Evolutionary conservation across 2,329 filamentous ascomycete genomes (phyloP), one percentile per base, ranked within the genome.

Genomic region (Aureobasidium zeae): DNA sequence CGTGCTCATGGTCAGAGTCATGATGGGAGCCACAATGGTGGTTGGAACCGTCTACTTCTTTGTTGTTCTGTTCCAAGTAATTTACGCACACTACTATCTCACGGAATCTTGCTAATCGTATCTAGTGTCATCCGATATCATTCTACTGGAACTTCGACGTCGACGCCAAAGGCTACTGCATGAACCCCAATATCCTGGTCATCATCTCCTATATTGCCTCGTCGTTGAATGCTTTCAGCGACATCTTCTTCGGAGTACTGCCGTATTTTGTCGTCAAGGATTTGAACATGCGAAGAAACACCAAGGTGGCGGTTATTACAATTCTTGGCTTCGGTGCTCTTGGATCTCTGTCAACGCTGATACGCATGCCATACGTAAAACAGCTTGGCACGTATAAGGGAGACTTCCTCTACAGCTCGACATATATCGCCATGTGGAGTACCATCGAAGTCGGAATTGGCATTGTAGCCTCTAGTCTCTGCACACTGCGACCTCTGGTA

Each of bases 41-140:
- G 60, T 70, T 30, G 65, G 70, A 4, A 48, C 65, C 2, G 54
- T 65, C 9, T 73, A 71, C 50, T 65, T 70, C 52, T 69, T 71
- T 50, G 52, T 73, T 37, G 58, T 68, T 24, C 58, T 66, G 9
- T 62, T 73, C 30, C 69, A n/a, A n/a, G n/a, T n/a, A n/a, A n/a
- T n/a, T n/a, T n/a, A n/a, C n/a, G n/a, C n/a, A n/a, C n/a, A n/a
- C n/a, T n/a, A n/a, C n/a, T n/a, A n/a, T n/a, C n/a, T n/a, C n/a
- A n/a, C n/a, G n/a, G n/a, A n/a, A n/a, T n/a, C n/a, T n/a, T n/a
- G n/a, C n/a, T n/a, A n/a, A n/a, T n/a, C n/a, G n/a, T n/a, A n/a
- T n/a, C n/a, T n/a, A 74, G 53, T 74, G 71, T 49, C 55, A 54
- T 5, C 70, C 70, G 44, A 62, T 71, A 11, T 56, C 57, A 2